Conservation (phyloP, 163 green algal genomes). For the Chlorella variabilis region DNA sequence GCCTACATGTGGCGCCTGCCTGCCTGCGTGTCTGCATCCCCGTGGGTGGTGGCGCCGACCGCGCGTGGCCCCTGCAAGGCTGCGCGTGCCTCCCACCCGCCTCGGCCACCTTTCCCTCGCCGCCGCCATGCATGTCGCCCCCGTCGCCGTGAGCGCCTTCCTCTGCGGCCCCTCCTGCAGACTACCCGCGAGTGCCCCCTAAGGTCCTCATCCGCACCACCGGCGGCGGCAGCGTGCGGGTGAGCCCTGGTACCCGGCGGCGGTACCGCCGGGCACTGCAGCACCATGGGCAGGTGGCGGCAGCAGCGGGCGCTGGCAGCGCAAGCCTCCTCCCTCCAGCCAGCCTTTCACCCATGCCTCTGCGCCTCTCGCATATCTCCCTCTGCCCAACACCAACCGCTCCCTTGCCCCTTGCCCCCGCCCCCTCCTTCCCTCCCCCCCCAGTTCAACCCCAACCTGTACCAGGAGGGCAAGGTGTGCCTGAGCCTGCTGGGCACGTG, state of each 20-base stretch:
- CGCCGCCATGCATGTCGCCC: too few species aligned
- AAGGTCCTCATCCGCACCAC: slow-evolving; percentile 74
- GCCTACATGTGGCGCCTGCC: too few species aligned
- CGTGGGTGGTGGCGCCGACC: too few species aligned
- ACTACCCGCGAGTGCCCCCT: slow-evolving; percentile 72
- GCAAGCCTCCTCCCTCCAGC: background rate
- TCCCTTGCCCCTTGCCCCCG: background rate
- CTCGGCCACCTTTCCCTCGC: too few species aligned
- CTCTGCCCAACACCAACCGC: too few species aligned
- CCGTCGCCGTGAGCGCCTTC: too few species aligned
- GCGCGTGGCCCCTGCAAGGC: too few species aligned
- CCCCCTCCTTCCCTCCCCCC: background rate
- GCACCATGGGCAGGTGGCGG: background rate
- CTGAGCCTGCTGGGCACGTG: slow-evolving; percentile 80
- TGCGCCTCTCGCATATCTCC: background rate
- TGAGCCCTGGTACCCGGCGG: slow-evolving; percentile 85
- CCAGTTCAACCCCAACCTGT: slow-evolving; percentile 49
- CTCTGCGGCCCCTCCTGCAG: background rate
- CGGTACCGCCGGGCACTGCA: background rate
- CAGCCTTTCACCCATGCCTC: background rate
- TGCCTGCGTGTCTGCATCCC: too few species aligned
- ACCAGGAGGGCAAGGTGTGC: slow-evolving; percentile 81
- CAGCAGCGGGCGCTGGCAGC: background rate
- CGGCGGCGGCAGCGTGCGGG: slow-evolving; percentile 70
- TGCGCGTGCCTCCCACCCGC: too few species aligned